Base-by-base conservation (phyloP, 768 basidiomycete species). In the Leccinum subtestaceum region DNA sequence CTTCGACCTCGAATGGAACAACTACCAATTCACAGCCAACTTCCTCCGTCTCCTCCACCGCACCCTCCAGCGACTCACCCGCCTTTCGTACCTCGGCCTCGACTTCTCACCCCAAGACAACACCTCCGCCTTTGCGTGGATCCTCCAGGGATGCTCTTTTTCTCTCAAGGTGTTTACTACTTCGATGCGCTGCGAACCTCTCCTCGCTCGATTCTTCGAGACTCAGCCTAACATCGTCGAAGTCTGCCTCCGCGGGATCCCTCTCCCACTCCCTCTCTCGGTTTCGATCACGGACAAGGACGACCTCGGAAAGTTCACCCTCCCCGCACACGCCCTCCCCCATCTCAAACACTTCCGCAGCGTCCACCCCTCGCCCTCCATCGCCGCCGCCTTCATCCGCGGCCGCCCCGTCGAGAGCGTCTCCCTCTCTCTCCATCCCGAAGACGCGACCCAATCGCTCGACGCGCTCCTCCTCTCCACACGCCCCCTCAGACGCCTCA, bases 241-340 rank as follows among this genome's bases (percentile, higher is more conserved):
- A 25, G 76, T 88, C 55, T 81, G 81, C 12, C 76, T 87, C 23
- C 76, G 84, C 19, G 21, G 85, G 84, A 0, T 79, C 80, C 61
- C 77, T 78, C 57, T 71, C 36, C 36, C 36, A 75, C 53, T 43
- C 62, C 3, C 15, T 9, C 29, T 29, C 29, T 2, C 29, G 29
- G 31, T 10, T 10, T 4, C 25, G 25, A 9, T 9, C 29, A 29
- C 10, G 32, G 19, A n/a, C 19, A 2, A 10, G 11, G 19, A 45
- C 5, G 43, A 45, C 43, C 4, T 29, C 27, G 27, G 10, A 11
- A 19, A 11, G 43, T 73, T 75, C 43, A 54, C 65, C 4, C 72
- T 88, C 19, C 60, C 71, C 1, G 67, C 74, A 0, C 61, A 57
- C 3, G 77, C 83, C 0, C 76, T 87, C 31, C 84, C 84, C 3